A percentile compares a stretch with the other conserved stretches of the same genome.
Conservation (phyloP, 1,284 basidiomycete genomes). For the Exobasidium cylindrosporum region DNA sequence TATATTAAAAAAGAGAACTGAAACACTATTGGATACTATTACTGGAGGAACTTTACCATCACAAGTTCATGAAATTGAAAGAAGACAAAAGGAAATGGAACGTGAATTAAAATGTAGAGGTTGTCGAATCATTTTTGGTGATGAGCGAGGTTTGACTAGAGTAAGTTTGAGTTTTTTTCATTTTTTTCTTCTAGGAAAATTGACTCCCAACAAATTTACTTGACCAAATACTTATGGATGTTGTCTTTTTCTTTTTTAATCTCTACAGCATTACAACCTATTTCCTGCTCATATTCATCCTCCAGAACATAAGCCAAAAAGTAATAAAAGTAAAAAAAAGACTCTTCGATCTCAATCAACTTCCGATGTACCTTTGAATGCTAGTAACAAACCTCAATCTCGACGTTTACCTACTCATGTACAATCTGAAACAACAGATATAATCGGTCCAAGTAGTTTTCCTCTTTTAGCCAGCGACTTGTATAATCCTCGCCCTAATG, state of each 20-base stretch:
- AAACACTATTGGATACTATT: slow-evolving; percentile 6
- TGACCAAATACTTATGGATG: too few relatives aligned
- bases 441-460: too few relatives aligned
- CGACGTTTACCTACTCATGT: neutral
- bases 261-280: slow-evolving; percentile 1
- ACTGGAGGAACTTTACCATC: slow-evolving; percentile 5
- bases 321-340: neutral
- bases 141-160: slow-evolving; percentile 2
- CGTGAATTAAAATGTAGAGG: slow-evolving; percentile 1
- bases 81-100: neutral
- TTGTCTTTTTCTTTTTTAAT: too few relatives aligned
- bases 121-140: slow-evolving; percentile 1
- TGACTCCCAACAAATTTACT: too few relatives aligned
- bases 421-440: neutral
- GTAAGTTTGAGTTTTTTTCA: too few relatives aligned
- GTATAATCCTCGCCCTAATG: too few relatives aligned
- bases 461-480: too few relatives aligned
- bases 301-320: neutral
- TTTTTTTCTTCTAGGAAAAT: too few relatives aligned
- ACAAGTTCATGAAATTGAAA: neutral
- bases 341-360: neutral
- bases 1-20: slow-evolving; percentile 6
- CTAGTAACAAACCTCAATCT: neutral
- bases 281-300: slow-evolving; percentile 4
- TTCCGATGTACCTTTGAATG: neutral